These are phyloP conservation scores for Metschnikowia koreensis DNA, from an alignment of 805 yeast species.

Conservation along the genomic window DNA sequence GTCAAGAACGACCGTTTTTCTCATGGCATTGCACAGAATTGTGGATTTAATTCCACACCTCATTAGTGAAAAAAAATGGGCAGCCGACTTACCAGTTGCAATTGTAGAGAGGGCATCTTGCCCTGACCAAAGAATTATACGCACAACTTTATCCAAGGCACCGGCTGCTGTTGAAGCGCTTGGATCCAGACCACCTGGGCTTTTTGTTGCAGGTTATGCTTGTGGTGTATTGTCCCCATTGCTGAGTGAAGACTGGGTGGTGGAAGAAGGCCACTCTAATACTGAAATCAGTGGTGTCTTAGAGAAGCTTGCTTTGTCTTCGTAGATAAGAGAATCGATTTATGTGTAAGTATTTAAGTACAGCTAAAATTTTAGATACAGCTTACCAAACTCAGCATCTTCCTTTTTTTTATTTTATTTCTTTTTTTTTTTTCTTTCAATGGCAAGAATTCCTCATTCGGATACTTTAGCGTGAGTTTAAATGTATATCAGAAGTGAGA, in stretches of 20 bases:
- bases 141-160: conserved; percentile 66
- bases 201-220: conserved; percentile 76
- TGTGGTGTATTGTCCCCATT: conserved; percentile 51
- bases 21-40: conserved; percentile 86
- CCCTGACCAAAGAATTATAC: conserved; percentile 83
- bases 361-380: too few species aligned
- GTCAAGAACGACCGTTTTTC: conserved; percentile 77
- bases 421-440: too few species aligned
- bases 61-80: conserved; percentile 56
- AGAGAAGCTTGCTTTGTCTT: conserved; percentile 11
- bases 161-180: conserved; percentile 70
- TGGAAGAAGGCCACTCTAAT: conserved; percentile 44
- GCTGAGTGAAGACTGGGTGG: conserved; percentile 35
- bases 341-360: too few species aligned
- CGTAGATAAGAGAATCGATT: not conserved
- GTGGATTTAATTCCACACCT: conserved; percentile 52
- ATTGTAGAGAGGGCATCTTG: conserved; percentile 90
- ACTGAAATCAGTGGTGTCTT: conserved; percentile 15
- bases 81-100: conserved; percentile 69
- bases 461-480: too few species aligned
- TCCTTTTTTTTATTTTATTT: too few species aligned
- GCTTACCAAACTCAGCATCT: too few species aligned
- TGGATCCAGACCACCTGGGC: conserved; percentile 92
- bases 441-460: too few species aligned
- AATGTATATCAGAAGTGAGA: too few species aligned